Evolutionary conservation across 1,139 yeast genomes (phyloP), one percentile per base, ranked within the genome.

Genomic region (Magnusiomyces paraingens): DNA sequence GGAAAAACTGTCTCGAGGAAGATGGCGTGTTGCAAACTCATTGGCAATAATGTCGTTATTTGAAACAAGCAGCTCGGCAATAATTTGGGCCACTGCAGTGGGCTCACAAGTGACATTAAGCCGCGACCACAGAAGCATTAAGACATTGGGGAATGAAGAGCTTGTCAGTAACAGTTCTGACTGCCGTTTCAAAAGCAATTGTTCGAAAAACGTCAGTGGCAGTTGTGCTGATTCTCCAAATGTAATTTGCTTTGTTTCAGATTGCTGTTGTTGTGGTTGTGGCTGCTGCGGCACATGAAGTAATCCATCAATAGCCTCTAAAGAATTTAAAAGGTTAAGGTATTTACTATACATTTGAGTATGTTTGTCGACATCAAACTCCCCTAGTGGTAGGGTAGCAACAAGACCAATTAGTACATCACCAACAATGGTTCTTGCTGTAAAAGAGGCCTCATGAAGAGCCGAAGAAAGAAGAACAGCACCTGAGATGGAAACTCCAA

Each of bases 371-470:
- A 38, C 22, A 21, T 42, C n/a, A 8, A 39, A 18, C 14, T 36
- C 29, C 14, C 17, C 20, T 43, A 43, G 18, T 20, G 47, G 35
- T 8, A 47, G n/a, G 20, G 49, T 26, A 6, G 54, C 48, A 17
- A 65, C 51, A 11, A 62, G 52, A 18, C 61, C 49, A 3, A 59
- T 35, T 8, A 65, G 53, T 18, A 62, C 42, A 47, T 64, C 67
- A 21, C 61, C 50, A 4, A 56, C 52, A 8, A 61, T 47, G 21
- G 55, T 50, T 32, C 60, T 51, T 6, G 58, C 53, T 3, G 59
- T 54, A 3, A 54, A 38, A 12, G 59, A 55, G 15, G 51, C 55
- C 43, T 62, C 66, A 43, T 54, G 54, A 36, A 64, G 54, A 20
- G 55, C 48, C 29, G 57, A 56, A 22, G 57, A 52, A 11, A 60